phyloP scores from a whole-genome alignment of 805 yeast genomes.

The Lachancea meyersii region DNA sequence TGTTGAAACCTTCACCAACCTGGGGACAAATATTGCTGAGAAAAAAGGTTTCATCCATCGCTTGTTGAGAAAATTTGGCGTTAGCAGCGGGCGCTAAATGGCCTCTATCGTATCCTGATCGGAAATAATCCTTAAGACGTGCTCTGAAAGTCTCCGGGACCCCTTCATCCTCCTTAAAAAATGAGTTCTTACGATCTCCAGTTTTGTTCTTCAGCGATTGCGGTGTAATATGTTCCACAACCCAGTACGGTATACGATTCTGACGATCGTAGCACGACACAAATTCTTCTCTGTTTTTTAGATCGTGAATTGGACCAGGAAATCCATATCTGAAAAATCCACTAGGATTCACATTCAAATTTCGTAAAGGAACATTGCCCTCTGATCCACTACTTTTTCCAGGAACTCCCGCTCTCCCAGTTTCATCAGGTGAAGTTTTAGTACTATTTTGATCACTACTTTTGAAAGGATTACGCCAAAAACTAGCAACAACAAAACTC shows the following conservation, averaged over 20 bases:
- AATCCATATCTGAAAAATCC: conserved; percentile 87
- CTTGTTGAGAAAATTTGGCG: conserved; percentile 81
- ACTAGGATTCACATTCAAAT: conserved; percentile 54
- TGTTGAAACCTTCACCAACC: conserved; percentile 94
- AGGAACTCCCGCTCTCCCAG: neutral
- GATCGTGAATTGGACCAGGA: conserved; percentile 91
- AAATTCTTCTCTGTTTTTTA: conserved; percentile 67
- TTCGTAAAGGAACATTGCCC: conserved; percentile 10
- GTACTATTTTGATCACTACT: neutral
- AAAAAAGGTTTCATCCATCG: conserved; percentile 92
- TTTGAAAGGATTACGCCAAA: conserved; percentile 25
- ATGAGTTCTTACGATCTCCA: conserved; percentile 73
- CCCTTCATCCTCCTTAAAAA: conserved; percentile 79
- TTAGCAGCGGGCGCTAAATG: conserved; percentile 98
- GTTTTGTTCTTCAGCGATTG: conserved; percentile 51
- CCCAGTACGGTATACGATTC: conserved; percentile 80
- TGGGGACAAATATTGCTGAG: conserved; percentile 93
- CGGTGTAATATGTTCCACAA: conserved; percentile 79
- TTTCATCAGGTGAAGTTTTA: neutral
- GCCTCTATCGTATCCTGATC: conserved; percentile 95
- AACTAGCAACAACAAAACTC: conserved; percentile 32
- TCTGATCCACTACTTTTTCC: neutral
- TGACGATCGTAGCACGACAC: conserved; percentile 81
- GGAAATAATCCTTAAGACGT: conserved; percentile 74
- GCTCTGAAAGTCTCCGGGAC: conserved; percentile 77